Percentiles rank a stretch among this genome's conserved stretches.
phyloP scores from a whole-genome alignment of 352 stramenopile genomes.

The Phytopythium boreale region DNA sequence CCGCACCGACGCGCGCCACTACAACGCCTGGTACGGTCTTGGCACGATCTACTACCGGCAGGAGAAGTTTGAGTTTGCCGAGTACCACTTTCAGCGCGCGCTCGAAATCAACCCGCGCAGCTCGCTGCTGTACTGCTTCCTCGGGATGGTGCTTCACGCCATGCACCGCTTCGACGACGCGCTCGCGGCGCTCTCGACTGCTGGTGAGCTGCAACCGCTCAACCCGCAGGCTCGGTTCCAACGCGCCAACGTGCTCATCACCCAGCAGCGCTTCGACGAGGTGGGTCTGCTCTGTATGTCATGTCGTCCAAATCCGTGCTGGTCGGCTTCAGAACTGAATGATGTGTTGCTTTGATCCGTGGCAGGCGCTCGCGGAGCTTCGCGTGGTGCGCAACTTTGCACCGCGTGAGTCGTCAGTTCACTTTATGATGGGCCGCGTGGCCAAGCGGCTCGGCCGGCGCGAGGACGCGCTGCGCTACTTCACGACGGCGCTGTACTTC shows the following conservation, averaged over 20 bases:
- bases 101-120: slow-evolving; percentile 93
- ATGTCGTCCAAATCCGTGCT: neutral
- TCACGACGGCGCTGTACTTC: slow-evolving; percentile 95
- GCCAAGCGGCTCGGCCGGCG: slow-evolving; percentile 79
- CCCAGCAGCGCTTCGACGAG: slow-evolving; percentile 90
- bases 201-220: slow-evolving; percentile 87
- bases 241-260: slow-evolving; percentile 93
- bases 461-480: slow-evolving; percentile 94
- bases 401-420: slow-evolving; percentile 94
- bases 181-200: slow-evolving; percentile 85
- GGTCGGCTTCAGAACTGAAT: neutral
- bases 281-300: slow-evolving; percentile 11
- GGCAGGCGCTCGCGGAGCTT: slow-evolving; percentile 87
- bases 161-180: slow-evolving; percentile 90
- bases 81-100: slow-evolving; percentile 96
- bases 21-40: slow-evolving; percentile 92
- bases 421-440: slow-evolving; percentile 97
- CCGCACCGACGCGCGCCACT: slow-evolving; percentile 89
- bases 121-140: slow-evolving; percentile 94
- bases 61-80: slow-evolving; percentile 96
- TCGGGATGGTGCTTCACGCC: slow-evolving; percentile 94
- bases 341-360: neutral
- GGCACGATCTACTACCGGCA: slow-evolving; percentile 96
- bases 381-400: slow-evolving; percentile 91
- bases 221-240: slow-evolving; percentile 95